phyloP scores from a whole-genome alignment of 1,284 basidiomycete species.

The Tilletia walkeri region DNA sequence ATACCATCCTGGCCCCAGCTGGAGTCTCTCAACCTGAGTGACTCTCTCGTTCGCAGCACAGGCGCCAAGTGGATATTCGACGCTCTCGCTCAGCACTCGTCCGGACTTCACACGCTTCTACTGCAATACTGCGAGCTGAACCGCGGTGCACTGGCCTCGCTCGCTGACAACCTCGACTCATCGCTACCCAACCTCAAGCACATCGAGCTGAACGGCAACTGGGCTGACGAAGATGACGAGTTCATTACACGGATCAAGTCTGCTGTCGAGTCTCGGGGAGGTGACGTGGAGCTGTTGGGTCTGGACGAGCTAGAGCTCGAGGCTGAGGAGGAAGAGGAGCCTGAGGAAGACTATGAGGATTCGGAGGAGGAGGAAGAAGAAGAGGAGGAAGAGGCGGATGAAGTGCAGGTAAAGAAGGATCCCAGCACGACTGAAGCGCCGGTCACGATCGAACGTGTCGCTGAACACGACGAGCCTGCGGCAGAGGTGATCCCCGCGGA shows the following conservation, averaged over 20 bases:
- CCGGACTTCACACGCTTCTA: slow-evolving; percentile 38
- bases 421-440: too few species aligned
- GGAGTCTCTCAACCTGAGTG: slow-evolving; percentile 79
- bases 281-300: slow-evolving; percentile 31
- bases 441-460: too few species aligned
- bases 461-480: too few species aligned
- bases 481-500: too few species aligned
- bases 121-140: slow-evolving; percentile 53
- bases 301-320: slow-evolving; percentile 43
- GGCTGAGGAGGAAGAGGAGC: slow-evolving; percentile 32
- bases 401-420: background rate
- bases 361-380: slow-evolving; percentile 49
- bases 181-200: slow-evolving; percentile 27
- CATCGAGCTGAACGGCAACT: slow-evolving; percentile 55
- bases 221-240: slow-evolving; percentile 53
- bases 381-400: slow-evolving; percentile 19
- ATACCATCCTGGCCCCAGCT: slow-evolving; percentile 70
- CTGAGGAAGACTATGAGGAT: slow-evolving; percentile 23
- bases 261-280: slow-evolving; percentile 39
- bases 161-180: slow-evolving; percentile 18
- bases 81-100: slow-evolving; percentile 31
- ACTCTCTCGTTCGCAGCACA: slow-evolving; percentile 75
- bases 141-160: slow-evolving; percentile 38
- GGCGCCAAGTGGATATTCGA: slow-evolving; percentile 56
- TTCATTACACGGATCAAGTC: slow-evolving; percentile 34